phyloP scores from a whole-genome alignment of 768 basidiomycete species.

The Amanita rimosa region DNA sequence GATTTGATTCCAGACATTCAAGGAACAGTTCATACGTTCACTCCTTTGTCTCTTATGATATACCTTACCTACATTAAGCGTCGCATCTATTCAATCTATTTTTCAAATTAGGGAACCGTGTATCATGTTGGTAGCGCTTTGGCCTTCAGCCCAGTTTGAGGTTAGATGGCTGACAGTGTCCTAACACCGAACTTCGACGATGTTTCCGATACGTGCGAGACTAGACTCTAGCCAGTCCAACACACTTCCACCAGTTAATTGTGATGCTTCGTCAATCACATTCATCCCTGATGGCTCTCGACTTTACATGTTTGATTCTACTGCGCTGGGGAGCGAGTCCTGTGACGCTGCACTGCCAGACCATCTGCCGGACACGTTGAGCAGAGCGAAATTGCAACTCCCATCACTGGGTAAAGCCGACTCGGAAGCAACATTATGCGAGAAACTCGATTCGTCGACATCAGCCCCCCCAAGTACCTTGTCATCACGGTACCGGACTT shows the following conservation, averaged over 20 bases:
- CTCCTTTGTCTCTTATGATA: background rate
- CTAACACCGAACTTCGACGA: background rate
- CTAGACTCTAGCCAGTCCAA: background rate
- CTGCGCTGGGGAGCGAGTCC: background rate
- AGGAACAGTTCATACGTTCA: background rate
- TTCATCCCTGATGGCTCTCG: background rate
- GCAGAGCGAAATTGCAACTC: background rate
- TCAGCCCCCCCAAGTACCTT: constrained; percentile 7
- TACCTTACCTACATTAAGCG: background rate
- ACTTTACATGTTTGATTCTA: background rate
- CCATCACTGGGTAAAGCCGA: background rate
- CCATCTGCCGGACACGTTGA: background rate
- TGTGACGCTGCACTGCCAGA: too few species aligned
- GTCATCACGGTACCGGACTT: background rate
- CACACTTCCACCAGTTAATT: background rate
- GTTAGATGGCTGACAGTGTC: constrained; percentile 1
- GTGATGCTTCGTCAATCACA: background rate
- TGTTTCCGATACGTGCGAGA: background rate
- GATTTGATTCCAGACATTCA: background rate
- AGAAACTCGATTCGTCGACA: constrained; percentile 12
- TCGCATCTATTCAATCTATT: background rate
- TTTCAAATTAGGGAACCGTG: background rate
- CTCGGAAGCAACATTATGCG: constrained; percentile 11
- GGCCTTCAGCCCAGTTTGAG: background rate
- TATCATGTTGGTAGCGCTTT: background rate